Conservation (phyloP, 257 asterid genomes). For the Solanum sparsipilum region DNA sequence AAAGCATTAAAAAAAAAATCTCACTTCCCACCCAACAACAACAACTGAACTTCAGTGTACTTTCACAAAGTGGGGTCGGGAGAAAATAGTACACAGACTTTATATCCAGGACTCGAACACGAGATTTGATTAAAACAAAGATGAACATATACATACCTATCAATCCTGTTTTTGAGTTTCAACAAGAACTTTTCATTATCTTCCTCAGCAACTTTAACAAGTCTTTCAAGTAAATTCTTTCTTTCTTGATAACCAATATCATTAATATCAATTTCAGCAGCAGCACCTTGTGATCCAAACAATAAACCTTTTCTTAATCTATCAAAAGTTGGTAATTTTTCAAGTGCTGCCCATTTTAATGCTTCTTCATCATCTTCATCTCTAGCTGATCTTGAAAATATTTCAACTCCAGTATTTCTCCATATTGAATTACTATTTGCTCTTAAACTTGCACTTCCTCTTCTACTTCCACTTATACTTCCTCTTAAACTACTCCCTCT, state of each 20-base stretch:
- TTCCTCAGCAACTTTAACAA: slow-evolving; percentile 33
- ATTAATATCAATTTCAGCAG: slow-evolving; percentile 35
- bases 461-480: slow-evolving; percentile 7
- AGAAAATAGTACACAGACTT: background rate
- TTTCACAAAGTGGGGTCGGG: background rate
- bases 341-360: slow-evolving; percentile 58
- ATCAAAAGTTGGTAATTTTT: slow-evolving; percentile 57
- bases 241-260: slow-evolving; percentile 39
- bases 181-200: slow-evolving; percentile 59
- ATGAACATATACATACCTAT: slow-evolving; percentile 23
- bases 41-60: background rate
- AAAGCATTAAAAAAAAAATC: background rate
- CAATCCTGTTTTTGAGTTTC: slow-evolving; percentile 48
- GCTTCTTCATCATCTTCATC: slow-evolving; percentile 73
- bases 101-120: background rate
- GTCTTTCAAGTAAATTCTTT: slow-evolving; percentile 33
- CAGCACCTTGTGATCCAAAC: slow-evolving; percentile 42
- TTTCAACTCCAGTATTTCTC: slow-evolving; percentile 39
- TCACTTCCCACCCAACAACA: background rate
- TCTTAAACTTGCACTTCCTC: slow-evolving; percentile 17
- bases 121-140: background rate
- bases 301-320: slow-evolving; percentile 55
- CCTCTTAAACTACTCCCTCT: slow-evolving; percentile 18
- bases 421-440: slow-evolving; percentile 32
- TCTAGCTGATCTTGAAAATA: slow-evolving; percentile 37